phyloP scores from a whole-genome alignment of 139 green algal genomes.

The Picochlorum sp. region DNA sequence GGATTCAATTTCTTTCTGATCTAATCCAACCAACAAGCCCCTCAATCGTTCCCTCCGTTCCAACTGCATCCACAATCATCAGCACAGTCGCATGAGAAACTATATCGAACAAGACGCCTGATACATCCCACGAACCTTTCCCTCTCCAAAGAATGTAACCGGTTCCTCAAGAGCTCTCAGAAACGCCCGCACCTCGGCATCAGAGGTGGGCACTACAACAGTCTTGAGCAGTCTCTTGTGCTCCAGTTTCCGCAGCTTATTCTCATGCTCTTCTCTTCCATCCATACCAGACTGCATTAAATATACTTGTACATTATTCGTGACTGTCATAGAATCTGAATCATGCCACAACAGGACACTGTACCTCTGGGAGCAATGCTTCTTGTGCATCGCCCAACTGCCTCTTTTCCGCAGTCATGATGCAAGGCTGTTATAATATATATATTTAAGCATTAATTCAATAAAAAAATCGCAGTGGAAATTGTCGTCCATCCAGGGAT shows the following conservation, averaged over 20 bases:
- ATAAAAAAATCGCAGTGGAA: too few species aligned
- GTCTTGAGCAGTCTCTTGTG: conserved; percentile 46
- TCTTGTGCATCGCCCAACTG: conserved; percentile 15
- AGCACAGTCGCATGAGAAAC: background rate
- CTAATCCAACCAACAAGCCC: conserved; percentile 61
- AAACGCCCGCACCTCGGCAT: conserved; percentile 55
- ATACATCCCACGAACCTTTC: background rate
- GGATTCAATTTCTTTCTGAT: conserved; percentile 9
- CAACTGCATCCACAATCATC: conserved; percentile 38
- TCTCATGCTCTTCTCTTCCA: conserved; percentile 46
- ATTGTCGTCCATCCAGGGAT: too few species aligned
- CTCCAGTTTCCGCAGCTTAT: conserved; percentile 67
- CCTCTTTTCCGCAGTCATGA: conserved; percentile 34
- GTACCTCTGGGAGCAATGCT: conserved; percentile 24
- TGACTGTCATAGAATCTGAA: background rate
- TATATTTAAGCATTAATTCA: too few species aligned
- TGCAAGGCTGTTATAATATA: too few species aligned
- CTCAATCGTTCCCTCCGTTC: conserved; percentile 85
- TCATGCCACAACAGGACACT: too few species aligned
- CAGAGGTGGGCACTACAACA: conserved; percentile 66
- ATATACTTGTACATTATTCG: background rate
- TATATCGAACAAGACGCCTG: background rate
- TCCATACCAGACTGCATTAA: conserved; percentile 27
- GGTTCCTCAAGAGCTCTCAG: conserved; percentile 79
- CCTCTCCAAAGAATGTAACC: conserved; percentile 94